Conservation (phyloP, 495 filamentous ascomycete genomes). For the Penicillium fimorum region DNA sequence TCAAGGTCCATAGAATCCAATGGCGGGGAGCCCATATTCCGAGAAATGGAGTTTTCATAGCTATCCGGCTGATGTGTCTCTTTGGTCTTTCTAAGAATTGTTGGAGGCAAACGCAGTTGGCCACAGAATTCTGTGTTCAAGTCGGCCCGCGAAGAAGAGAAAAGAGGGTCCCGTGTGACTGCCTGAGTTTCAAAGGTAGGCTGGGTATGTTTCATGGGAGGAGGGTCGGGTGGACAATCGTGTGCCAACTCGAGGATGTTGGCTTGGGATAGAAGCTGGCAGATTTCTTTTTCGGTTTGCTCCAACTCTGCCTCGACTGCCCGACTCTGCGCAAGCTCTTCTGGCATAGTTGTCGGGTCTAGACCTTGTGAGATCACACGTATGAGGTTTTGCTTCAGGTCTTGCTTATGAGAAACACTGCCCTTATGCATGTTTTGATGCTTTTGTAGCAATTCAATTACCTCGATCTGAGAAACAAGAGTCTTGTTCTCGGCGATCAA, state of each 20-base stretch:
- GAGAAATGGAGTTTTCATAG: constrained; percentile 41
- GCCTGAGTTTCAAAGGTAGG: background rate
- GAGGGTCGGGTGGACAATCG: background rate
- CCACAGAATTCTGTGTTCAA: constrained; percentile 1
- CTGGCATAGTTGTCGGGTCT: constrained; percentile 33
- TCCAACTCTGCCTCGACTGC: constrained; percentile 36
- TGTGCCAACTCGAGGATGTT: constrained; percentile 17
- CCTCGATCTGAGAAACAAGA: constrained; percentile 34
- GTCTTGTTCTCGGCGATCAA: constrained; percentile 40
- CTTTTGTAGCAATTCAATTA: constrained; percentile 34
- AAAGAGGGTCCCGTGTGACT: background rate
- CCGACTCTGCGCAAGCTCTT: constrained; percentile 38
- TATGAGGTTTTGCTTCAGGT: constrained; percentile 37
- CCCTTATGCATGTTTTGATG: constrained; percentile 26
- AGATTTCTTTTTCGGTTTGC: constrained; percentile 32
- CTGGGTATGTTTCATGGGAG: background rate
- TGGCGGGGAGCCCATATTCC: constrained; percentile 47
- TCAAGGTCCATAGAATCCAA: constrained; percentile 41
- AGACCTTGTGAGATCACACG: constrained; percentile 36
- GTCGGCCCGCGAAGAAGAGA: constrained; percentile 4
- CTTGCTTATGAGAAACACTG: constrained; percentile 29
- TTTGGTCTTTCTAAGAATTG: constrained; percentile 11
- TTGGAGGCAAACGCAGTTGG: constrained; percentile 9
- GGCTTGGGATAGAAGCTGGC: constrained; percentile 28
- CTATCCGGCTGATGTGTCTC: constrained; percentile 10